Base-by-base conservation (phyloP, 768 basidiomycete species). In the Mycena sanguinolenta region DNA sequence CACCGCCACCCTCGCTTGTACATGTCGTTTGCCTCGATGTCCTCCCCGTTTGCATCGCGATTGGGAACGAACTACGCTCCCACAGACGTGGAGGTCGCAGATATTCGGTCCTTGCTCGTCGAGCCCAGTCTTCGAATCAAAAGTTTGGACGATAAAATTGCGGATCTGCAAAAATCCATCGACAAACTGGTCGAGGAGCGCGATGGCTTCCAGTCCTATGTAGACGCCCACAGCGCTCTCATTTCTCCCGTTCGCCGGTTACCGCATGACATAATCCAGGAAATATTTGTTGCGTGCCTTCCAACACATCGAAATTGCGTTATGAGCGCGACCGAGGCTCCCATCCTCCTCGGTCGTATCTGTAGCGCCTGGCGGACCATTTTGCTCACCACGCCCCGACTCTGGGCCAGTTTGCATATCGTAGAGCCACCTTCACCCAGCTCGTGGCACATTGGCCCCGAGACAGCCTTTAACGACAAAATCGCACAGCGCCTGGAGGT, bases 291-390 rank as follows among this genome's bases (percentile, higher is more conserved):
- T 9, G 62, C 67, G 13, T 72, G 70, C 36, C 34, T 72, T 7
- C 66, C 71, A 7, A 65, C 60, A 3, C 49, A 72, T 23, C 57
- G 67, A 4, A 67, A 67, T 28, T 67, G 61, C 38, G 70, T 59
- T 23, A 63, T 68, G 61, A 65, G 57, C 32, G 60, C 59, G 5
- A n/a, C 38, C 0, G 68, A 66, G 21, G 65, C 68, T 2, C 69
- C 72, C 10, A 44, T 70, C 23, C 65, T 70, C 38, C 65, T 73
- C 1, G 64, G 67, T 1, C 69, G 69, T n/a, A 64, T 73, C 4
- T 70, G 72, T 39, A 57, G 65, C 64, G 16, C 46, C 2, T 73
- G 72, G 72, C 34, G 72, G 23, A n/a, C 60, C 2, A 53, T 70
- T 10, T 65, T 64, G 1, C 61, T 63, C 38, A 57, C 68, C 2